Base-by-base conservation (phyloP, 2,329 filamentous ascomycete species). In the Colletotrichum musae region DNA sequence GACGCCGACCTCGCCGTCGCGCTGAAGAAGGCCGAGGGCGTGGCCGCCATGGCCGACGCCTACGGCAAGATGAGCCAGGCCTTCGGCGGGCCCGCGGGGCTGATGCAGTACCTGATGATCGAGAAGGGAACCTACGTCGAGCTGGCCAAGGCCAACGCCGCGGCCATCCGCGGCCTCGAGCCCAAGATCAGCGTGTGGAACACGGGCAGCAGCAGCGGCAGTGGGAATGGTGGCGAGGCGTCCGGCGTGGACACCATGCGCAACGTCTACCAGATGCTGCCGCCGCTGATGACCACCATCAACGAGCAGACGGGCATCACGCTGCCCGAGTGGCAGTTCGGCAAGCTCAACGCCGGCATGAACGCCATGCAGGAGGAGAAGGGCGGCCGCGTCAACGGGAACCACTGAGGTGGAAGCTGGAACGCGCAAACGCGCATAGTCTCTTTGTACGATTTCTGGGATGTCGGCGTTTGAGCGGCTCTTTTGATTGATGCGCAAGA, bases 151-250 rank as follows among this genome's bases (percentile, higher is more conserved):
- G 93, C 93, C 58, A 97, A 97, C 74, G 93, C 92, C 54, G 79
- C 86, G 39, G 94, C 93, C 39, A 89, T 97, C 77, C 86, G 89
- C 59, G 94, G 94, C 28, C 82, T 97, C 73, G 88, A 94, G 79
- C 94, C 94, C 72, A 97, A 97, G 91, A 96, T 97, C 82, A 94
- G 91, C 71, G 90, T 95, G 28, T 97, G 94, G 94, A 96, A 94
- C 78, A 97, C 94, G 9, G 93, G 93, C 51, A 79, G 81, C 51
- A 79, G 81, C 57, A 82, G 86, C 58, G 84, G 78, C 3, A 82
- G 80, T 12, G 77, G 77, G 16, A 81, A 77, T 15, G 83, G 80
- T n/a, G 82, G 77, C 50, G 81, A 80, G 28, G 79, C 79, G 48
- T 63, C 71, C 2, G 78, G 80, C 50, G 83, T 87, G 64, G 91